These are phyloP conservation scores for Metarhizium robertsii DNA, from an alignment of 2,329 filamentous ascomycete species.

Conservation along the genomic window DNA sequence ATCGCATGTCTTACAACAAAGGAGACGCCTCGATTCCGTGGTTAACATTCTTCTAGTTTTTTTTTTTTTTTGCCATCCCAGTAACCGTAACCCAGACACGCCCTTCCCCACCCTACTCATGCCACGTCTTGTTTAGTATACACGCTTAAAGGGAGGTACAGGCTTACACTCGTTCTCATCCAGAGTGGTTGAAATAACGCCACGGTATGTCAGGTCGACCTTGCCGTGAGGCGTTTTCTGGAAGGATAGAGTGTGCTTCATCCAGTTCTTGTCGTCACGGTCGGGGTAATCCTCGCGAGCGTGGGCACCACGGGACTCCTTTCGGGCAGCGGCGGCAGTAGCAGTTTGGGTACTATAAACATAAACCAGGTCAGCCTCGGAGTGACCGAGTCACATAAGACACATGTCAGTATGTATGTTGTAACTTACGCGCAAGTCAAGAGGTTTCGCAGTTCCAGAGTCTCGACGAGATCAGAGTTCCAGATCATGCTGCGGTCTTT, in stretches of 20 bases:
- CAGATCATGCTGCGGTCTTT: constrained; percentile 99
- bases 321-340: constrained; percentile 79
- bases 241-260: constrained; percentile 98
- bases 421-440: constrained; percentile 87
- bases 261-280: constrained; percentile 92
- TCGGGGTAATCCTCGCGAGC: constrained; percentile 95
- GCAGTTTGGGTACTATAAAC: constrained; percentile 72
- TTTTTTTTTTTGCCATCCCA: constrained; percentile 1
- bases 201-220: constrained; percentile 78
- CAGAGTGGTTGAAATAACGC: constrained; percentile 72
- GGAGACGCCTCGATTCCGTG: constrained; percentile 2
- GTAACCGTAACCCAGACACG: background rate
- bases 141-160: constrained; percentile 93
- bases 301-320: constrained; percentile 95
- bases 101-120: background rate
- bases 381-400: background rate
- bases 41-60: background rate
- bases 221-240: constrained; percentile 87
- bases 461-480: constrained; percentile 97
- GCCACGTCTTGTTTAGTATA: constrained; percentile 52
- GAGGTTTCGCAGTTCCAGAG: constrained; percentile 88
- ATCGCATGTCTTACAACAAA: constrained; percentile 10
- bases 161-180: constrained; percentile 95
- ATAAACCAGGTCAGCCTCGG: background rate
- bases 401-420: background rate